These are phyloP conservation scores for Gossypium trilobum DNA, from an alignment of 441 rosid species.

Conservation along the genomic window DNA sequence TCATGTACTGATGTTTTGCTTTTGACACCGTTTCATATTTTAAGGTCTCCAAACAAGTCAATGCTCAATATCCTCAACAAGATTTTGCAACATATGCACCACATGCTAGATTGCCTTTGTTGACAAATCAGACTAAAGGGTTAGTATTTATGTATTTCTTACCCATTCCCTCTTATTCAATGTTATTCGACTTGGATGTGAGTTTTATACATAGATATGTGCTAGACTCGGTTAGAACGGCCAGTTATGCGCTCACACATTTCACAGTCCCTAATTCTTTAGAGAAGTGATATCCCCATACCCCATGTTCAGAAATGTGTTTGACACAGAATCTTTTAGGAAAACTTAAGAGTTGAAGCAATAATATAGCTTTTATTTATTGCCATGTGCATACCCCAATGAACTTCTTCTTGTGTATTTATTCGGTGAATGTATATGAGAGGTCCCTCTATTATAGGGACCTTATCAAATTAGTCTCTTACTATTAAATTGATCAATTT, in stretches of 20 bases:
- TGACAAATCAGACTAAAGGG: slow-evolving; percentile 39
- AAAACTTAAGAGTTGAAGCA: neutral
- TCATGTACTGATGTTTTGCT: neutral
- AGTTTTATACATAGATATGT: neutral
- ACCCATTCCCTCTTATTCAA: neutral
- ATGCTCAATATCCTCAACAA: slow-evolving; percentile 31
- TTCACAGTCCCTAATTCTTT: neutral
- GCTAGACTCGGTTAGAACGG: neutral
- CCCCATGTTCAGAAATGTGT: neutral
- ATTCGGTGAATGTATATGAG: too few species aligned
- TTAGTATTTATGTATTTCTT: slow-evolving; percentile 22
- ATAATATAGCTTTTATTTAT: neutral
- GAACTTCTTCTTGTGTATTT: too few species aligned
- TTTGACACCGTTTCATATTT: slow-evolving; percentile 10
- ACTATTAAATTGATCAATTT: too few species aligned
- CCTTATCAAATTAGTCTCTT: too few species aligned
- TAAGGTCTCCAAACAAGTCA: slow-evolving; percentile 41
- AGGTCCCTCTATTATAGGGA: too few species aligned
- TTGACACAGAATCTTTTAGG: neutral
- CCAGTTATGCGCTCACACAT: too few species aligned
- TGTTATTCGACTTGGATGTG: neutral
- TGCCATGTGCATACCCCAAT: neutral
- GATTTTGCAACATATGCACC: slow-evolving; percentile 34
- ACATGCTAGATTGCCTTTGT: slow-evolving; percentile 24
- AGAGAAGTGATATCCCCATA: neutral